Evolutionary conservation across 1,284 basidiomycete genomes (phyloP), one percentile per base, ranked within the genome.

Genomic region (Schizopora paradoxa): DNA sequence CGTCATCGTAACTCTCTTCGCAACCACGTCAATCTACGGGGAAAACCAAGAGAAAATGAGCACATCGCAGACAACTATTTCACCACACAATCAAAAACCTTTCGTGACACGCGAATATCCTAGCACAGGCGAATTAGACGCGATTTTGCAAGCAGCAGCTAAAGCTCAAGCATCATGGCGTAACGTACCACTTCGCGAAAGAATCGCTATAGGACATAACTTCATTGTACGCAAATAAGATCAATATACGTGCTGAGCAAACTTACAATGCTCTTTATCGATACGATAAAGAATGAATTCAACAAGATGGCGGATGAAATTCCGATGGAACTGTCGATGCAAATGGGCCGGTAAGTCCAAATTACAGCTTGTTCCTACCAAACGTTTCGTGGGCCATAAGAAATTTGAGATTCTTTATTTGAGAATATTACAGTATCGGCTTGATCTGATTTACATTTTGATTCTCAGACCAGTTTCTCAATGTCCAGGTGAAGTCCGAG

Each of bases 141-240:
- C 46, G 10, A 66, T 69, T 41, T 77, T 95, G 51, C 57, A 67
- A 8, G 65, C 70, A 21, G 76, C 86, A 3, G 72, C 74, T 31
- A 66, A 67, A 3, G 87, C 87, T 0, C 87, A 92, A 65, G 82
- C 77, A 58, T 56, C 65, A 28, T 95, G 91, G 92, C 72, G 68
- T 42, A 74, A 75, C 51, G 73, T 80, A 1, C 66, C 86, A 0
- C 64, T 96, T 13, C 65, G 77, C 37, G 78, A 91, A 38, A 74
- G 91, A 21, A 78, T 93, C 38, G 73, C 70, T 26, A 80, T 91
- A 36, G 86, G 86, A 5, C 64, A 72, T 47, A 82, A 76, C 56
- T 95, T 92, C 65, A 79, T 90, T 58, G 89, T 88, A 52, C 51
- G 72, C 51, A 26, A 6, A 13, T 6, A 19, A 13, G 23, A 29